These are phyloP conservation scores for Colletotrichum sp. DNA, from an alignment of 2,329 filamentous ascomycete genomes.

Conservation along the genomic window DNA sequence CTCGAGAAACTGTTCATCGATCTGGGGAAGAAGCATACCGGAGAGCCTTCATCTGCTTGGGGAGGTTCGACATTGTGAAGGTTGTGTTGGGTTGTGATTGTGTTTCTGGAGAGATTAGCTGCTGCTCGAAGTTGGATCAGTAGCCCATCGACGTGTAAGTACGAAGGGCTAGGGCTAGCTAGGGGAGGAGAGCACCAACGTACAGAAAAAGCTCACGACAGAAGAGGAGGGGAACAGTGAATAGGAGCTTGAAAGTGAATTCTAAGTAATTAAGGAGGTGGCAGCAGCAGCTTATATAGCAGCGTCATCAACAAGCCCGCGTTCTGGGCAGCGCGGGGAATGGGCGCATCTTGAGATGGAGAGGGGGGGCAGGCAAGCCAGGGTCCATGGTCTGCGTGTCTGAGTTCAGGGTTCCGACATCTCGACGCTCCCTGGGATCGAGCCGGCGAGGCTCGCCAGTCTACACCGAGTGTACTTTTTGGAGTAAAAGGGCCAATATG, in stretches of 20 bases:
- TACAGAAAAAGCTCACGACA: neutral
- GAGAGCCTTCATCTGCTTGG: slow-evolving; percentile 66
- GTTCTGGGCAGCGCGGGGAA: slow-evolving; percentile 4
- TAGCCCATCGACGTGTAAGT: neutral
- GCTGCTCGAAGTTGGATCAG: neutral
- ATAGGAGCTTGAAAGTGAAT: neutral
- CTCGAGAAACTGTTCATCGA: neutral
- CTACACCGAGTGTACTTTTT: neutral
- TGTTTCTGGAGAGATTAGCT: neutral
- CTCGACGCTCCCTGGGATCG: slow-evolving; percentile 1
- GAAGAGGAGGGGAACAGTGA: neutral
- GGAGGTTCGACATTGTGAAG: slow-evolving; percentile 45
- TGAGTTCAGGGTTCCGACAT: slow-evolving; percentile 16
- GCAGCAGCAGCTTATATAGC: slow-evolving; percentile 1
- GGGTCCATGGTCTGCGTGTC: slow-evolving; percentile 11
- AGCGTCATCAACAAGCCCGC: neutral
- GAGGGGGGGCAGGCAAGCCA: neutral
- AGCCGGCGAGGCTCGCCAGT: neutral
- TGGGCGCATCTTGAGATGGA: slow-evolving; percentile 5
- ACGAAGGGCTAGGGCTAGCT: neutral
- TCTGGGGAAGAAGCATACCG: slow-evolving; percentile 44
- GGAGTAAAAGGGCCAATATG: neutral
- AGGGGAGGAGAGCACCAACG: neutral
- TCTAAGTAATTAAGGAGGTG: neutral
- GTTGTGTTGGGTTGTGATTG: neutral